phyloP scores from a whole-genome alignment of 2,329 filamentous ascomycete species.

The Fusarium transvaalense region DNA sequence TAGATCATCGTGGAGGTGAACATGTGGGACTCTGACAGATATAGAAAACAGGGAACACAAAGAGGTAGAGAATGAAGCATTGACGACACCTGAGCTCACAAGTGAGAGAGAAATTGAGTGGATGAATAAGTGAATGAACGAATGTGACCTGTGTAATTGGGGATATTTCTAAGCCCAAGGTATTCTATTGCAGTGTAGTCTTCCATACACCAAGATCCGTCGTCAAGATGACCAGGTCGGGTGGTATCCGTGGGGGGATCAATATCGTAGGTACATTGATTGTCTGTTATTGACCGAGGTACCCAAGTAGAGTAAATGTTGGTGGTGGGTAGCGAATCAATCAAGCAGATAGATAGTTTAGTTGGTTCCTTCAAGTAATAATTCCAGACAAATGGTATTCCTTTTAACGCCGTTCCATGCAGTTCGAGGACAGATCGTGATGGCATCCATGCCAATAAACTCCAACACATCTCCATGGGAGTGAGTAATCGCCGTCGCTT shows the following conservation, averaged over 20 bases:
- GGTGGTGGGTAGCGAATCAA: slow-evolving; percentile 4
- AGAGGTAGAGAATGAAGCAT: not conserved
- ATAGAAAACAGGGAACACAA: slow-evolving; percentile 9
- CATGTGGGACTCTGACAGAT: slow-evolving; percentile 6
- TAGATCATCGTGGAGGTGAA: not conserved
- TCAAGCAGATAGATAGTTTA: slow-evolving; percentile 6
- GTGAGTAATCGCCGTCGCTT: slow-evolving; percentile 24
- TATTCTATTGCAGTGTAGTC: slow-evolving; percentile 6
- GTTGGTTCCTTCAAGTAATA: slow-evolving; percentile 19
- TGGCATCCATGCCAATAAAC: slow-evolving; percentile 34
- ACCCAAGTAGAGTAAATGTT: not conserved
- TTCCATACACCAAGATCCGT: slow-evolving; percentile 9
- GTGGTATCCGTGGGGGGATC: not conserved
- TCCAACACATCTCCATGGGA: slow-evolving; percentile 17
- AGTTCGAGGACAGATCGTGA: slow-evolving; percentile 27
- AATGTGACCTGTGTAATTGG: slow-evolving; percentile 16
- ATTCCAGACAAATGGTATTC: slow-evolving; percentile 36
- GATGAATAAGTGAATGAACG: slow-evolving; percentile 9
- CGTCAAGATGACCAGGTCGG: slow-evolving; percentile 16
- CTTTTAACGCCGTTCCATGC: slow-evolving; percentile 43
- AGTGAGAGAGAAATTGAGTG: not conserved
- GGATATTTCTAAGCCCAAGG: slow-evolving; percentile 13
- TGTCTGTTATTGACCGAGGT: slow-evolving; percentile 9
- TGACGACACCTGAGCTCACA: slow-evolving; percentile 6
- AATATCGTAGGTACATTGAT: slow-evolving; percentile 3